Conservation (phyloP, 768 basidiomycete species). For the Peribolospora baueri region DNA sequence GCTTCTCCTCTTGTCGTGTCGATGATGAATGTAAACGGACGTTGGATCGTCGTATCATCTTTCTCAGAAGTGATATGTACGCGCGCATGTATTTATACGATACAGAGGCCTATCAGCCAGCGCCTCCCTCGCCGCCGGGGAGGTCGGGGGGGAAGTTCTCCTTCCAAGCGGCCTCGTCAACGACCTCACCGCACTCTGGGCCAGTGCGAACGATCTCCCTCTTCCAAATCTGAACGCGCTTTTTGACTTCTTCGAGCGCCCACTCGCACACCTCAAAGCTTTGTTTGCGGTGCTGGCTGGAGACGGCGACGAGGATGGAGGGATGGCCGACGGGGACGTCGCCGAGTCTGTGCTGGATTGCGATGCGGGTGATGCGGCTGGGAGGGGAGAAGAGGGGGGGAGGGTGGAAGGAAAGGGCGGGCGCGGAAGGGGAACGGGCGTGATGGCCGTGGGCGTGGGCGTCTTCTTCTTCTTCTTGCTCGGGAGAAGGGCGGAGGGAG, state of each 20-base stretch:
- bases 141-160: constrained; percentile 11
- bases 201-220: constrained; percentile 46
- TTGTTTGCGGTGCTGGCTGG: constrained; percentile 59
- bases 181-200: constrained; percentile 4
- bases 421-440: not conserved
- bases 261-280: constrained; percentile 55
- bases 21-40: no score
- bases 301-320: constrained; percentile 28
- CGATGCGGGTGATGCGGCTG: not conserved
- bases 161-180: constrained; percentile 11
- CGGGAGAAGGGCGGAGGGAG: not conserved
- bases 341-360: no score
- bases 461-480: no score
- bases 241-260: constrained; percentile 67
- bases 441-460: no score
- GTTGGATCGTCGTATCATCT: no score
- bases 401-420: not conserved
- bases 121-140: no score
- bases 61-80: no score
- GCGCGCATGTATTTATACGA: no score
- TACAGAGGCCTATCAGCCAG: no score
- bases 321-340: no score
- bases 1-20: no score
- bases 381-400: not conserved
- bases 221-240: constrained; percentile 72